Evolutionary conservation across 345 rosid species (phyloP), one percentile per base, ranked within the genome.

Genomic region (Melastoma malabathricum): DNA sequence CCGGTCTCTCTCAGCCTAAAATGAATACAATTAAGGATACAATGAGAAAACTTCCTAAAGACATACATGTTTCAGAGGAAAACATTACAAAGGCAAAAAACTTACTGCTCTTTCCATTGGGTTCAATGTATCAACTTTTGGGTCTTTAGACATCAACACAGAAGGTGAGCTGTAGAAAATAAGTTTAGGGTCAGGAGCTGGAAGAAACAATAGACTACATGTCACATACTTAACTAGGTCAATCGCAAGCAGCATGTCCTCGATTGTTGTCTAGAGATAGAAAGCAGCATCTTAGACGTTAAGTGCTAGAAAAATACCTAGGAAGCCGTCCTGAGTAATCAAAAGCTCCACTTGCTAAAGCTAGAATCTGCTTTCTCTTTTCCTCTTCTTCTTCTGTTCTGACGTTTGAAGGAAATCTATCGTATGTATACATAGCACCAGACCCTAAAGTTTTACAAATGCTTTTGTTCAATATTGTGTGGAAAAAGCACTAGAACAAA

Each of bases 21-120:
- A 19, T 31, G 17, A 20, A 51, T 22, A 27, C 55, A 50, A 49
- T 48, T 6, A 43, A 25, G 5, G 51, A 44, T 44, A 43, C 56
- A 34, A 64, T 58, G 52, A 56, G 25, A 51, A 39, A 51, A 18
- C 44, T 50, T 49, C 47, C 51, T 44, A 50, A 31, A 31, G 7
- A 6, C 2, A 31, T 22, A 54, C 39, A 59, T 68, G 46, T 70
- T 50, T 31, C 48, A 52, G 46, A 56, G 57, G 44, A 14, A 22
- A 46, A 34, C 43, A 48, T 22, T 22, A 22, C 25, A 49, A 53
- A 41, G 51, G 20, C 16, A 54, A 69, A 64, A 50, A 69, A 84
- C 96, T 84, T 80, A 87, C 98, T 55, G 95, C 95, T 71, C 98
- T 84, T 80, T 92, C 98, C 70, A 71, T 75, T 48, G 98, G 84